Percentiles rank a stretch among this genome's conserved stretches.
Evolutionary conservation across 169 alveolate species (phyloP).

Genomic region (Cryptosporidium ubiquitum): DNA sequence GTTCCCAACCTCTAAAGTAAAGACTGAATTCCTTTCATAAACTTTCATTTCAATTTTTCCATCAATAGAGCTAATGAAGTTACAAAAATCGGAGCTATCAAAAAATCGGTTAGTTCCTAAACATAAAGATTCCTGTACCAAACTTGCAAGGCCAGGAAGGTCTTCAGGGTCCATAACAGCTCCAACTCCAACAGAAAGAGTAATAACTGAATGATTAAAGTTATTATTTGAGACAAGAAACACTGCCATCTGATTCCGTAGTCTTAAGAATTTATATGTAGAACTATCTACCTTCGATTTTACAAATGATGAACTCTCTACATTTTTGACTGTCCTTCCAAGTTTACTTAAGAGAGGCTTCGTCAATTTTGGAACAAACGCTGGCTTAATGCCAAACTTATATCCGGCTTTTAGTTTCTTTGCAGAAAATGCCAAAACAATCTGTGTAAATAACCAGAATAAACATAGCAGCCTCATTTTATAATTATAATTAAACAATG

Average conservation of each 20-base stretch:
- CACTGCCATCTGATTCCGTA: background rate
- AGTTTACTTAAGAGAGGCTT: background rate
- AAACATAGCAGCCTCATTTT: background rate
- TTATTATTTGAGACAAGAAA: conserved; percentile 11
- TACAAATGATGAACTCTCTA: conserved; percentile 8
- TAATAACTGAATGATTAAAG: background rate
- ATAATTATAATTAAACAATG: background rate
- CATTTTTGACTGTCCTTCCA: background rate
- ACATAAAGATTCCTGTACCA: conserved; percentile 21
- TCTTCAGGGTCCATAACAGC: conserved; percentile 26
- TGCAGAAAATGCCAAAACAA: background rate
- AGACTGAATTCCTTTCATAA: background rate
- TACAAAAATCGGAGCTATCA: conserved; percentile 2
- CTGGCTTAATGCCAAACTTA: background rate
- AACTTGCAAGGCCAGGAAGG: background rate
- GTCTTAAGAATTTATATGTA: background rate
- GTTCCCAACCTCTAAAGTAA: background rate
- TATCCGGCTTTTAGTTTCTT: background rate
- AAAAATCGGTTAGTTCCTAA: conserved; percentile 11
- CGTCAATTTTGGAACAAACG: background rate
- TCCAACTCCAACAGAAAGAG: conserved; percentile 53
- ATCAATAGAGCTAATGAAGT: background rate
- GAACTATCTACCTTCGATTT: conserved; percentile 13
- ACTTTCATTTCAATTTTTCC: background rate
- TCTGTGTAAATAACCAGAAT: conserved; percentile 1